A percentile compares a stretch with the other conserved stretches of the same genome.
Evolutionary conservation across 176 grass and related monocot genomes (phyloP).

Genomic region (Themeda triandra): DNA sequence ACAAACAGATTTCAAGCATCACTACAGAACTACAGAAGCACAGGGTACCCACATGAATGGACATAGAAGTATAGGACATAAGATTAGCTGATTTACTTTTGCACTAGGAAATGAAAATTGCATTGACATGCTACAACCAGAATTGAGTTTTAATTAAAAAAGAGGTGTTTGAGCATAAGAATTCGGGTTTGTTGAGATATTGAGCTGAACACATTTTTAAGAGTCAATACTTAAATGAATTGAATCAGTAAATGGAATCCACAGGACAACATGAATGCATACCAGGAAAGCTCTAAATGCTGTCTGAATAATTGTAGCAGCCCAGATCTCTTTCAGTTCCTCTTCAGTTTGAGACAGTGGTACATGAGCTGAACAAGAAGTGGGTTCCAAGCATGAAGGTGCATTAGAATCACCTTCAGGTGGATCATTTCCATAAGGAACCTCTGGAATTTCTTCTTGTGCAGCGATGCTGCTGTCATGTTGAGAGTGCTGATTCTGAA

Average conservation of each 20-base stretch:
- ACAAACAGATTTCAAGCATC: slow-evolving; percentile 1
- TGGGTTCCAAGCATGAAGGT: slow-evolving; percentile 33
- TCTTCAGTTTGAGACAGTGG: slow-evolving; percentile 47
- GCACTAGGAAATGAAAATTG: background rate
- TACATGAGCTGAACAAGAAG: slow-evolving; percentile 31
- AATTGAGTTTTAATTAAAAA: background rate
- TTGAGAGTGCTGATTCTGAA: slow-evolving; percentile 31
- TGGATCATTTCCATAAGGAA: slow-evolving; percentile 35
- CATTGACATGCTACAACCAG: background rate
- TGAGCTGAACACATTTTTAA: background rate
- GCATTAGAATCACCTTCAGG: slow-evolving; percentile 28
- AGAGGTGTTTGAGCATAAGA: background rate
- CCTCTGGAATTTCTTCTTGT: slow-evolving; percentile 37
- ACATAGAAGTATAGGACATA: background rate
- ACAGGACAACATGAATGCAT: slow-evolving; percentile 31
- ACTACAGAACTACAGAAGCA: background rate
- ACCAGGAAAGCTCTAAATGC: slow-evolving; percentile 88
- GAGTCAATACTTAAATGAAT: background rate
- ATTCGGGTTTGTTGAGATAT: background rate
- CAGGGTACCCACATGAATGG: background rate
- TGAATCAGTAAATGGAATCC: background rate
- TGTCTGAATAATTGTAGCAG: slow-evolving; percentile 85
- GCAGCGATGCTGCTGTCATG: slow-evolving; percentile 12
- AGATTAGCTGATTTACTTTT: background rate
- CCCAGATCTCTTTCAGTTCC: slow-evolving; percentile 51